Evolutionary conservation across 1,284 basidiomycete species (phyloP).

Genomic region (Amylostereum areolatum): DNA sequence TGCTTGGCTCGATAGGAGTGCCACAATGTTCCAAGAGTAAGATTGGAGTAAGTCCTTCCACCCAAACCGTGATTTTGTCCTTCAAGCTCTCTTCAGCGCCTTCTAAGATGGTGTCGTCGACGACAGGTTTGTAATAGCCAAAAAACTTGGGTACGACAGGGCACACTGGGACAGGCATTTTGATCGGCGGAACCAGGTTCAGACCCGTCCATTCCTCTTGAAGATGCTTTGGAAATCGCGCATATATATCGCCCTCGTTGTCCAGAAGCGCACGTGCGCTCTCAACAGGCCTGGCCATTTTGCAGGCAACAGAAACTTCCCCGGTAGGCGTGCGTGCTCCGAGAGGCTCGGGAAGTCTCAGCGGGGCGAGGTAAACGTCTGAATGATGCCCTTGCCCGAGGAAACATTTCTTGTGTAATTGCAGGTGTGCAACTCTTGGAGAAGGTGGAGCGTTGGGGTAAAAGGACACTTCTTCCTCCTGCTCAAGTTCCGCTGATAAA

Average conservation of each 20-base stretch:
- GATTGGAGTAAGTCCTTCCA: slow-evolving; percentile 33
- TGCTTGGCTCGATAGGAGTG: slow-evolving; percentile 20
- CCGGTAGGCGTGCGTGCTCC: slow-evolving; percentile 17
- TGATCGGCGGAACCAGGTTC: slow-evolving; percentile 33
- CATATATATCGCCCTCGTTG: slow-evolving; percentile 38
- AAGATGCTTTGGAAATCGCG: slow-evolving; percentile 35
- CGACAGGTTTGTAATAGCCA: slow-evolving; percentile 41
- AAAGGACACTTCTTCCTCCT: too few relatives aligned
- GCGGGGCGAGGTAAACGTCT: slow-evolving; percentile 22
- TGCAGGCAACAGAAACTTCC: slow-evolving; percentile 28
- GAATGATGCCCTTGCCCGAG: slow-evolving; percentile 30
- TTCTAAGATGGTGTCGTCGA: slow-evolving; percentile 5
- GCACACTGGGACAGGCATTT: slow-evolving; percentile 37
- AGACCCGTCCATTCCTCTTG: slow-evolving; percentile 44
- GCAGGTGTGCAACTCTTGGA: slow-evolving; percentile 15
- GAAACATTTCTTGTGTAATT: slow-evolving; percentile 20
- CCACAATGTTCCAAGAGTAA: slow-evolving; percentile 49
- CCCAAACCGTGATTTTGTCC: not conserved
- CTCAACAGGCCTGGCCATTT: slow-evolving; percentile 16
- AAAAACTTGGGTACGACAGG: slow-evolving; percentile 49
- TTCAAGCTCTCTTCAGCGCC: too few relatives aligned
- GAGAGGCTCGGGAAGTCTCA: slow-evolving; percentile 26
- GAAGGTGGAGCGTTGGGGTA: too few relatives aligned
- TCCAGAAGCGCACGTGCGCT: slow-evolving; percentile 21
- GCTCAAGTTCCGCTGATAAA: too few relatives aligned